Percentiles rank a stretch among this genome's conserved stretches.
Evolutionary conservation across 495 filamentous ascomycete species (phyloP).

Genomic region (Penicillium herquei): DNA sequence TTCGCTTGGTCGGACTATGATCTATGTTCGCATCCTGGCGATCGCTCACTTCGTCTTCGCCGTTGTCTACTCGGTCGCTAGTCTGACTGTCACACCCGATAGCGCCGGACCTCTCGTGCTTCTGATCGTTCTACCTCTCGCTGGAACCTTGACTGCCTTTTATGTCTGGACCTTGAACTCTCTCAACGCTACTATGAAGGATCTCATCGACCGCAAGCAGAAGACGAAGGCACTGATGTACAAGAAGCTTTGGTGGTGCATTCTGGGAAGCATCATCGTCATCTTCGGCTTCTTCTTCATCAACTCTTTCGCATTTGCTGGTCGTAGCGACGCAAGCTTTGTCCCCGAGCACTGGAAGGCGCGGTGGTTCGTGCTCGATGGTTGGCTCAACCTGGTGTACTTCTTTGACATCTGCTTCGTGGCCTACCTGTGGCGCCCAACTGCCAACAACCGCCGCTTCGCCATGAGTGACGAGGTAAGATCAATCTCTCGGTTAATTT

Average conservation of each 20-base stretch:
- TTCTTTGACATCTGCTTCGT: slow-evolving; percentile 87
- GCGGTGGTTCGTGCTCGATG: slow-evolving; percentile 95
- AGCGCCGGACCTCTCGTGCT: slow-evolving; percentile 81
- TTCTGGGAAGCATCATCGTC: slow-evolving; percentile 84
- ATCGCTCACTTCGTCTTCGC: slow-evolving; percentile 93
- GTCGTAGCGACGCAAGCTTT: slow-evolving; percentile 76
- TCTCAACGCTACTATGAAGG: slow-evolving; percentile 91
- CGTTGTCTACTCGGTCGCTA: slow-evolving; percentile 87
- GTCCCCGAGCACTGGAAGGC: slow-evolving; percentile 95
- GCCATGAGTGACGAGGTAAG: slow-evolving; percentile 95
- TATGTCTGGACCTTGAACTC: slow-evolving; percentile 99
- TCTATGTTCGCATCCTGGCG: slow-evolving; percentile 87
- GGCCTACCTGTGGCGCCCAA: slow-evolving; percentile 96
- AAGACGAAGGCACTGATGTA: slow-evolving; percentile 94
- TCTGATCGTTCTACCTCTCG: slow-evolving; percentile 89
- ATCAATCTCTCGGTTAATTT: not conserved
- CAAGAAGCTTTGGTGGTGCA: slow-evolving; percentile 98
- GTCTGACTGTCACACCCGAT: slow-evolving; percentile 78
- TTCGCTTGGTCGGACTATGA: slow-evolving; percentile 89
- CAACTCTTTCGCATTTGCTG: slow-evolving; percentile 92
- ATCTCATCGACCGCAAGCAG: slow-evolving; percentile 90
- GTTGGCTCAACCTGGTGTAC: slow-evolving; percentile 97
- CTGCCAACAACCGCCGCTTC: slow-evolving; percentile 94
- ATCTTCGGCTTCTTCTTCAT: slow-evolving; percentile 97
- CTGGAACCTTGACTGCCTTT: slow-evolving; percentile 90